Percentiles rank a stretch among this genome's conserved stretches.
These are phyloP conservation scores for Teratosphaeria destructans DNA, from an alignment of 2,329 filamentous ascomycete genomes.

Conservation along the genomic window DNA sequence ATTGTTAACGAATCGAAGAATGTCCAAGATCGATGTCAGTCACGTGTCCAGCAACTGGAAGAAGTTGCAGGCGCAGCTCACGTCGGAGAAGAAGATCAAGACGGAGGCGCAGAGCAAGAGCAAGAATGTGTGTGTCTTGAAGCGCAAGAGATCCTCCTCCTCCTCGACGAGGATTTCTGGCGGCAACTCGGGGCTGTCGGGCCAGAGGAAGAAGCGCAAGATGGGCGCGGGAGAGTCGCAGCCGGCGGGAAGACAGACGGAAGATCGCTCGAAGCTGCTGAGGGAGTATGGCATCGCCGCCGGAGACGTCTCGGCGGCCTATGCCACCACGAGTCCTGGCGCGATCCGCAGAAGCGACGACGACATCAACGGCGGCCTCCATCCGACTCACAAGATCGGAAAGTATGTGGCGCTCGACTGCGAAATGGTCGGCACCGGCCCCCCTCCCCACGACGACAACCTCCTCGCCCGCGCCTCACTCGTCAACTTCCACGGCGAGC, in stretches of 20 bases:
- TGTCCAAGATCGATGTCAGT: slow-evolving; percentile 20
- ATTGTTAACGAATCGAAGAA: neutral
- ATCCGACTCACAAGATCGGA: slow-evolving; percentile 55
- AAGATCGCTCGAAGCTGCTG: slow-evolving; percentile 28
- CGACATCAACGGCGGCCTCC: slow-evolving; percentile 34
- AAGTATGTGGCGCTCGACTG: slow-evolving; percentile 93
- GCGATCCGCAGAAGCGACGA: slow-evolving; percentile 48
- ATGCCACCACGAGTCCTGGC: slow-evolving; percentile 50
- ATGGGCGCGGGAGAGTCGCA: slow-evolving; percentile 42
- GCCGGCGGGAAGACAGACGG: slow-evolving; percentile 20
- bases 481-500: slow-evolving; percentile 86
- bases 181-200: slow-evolving; percentile 1
- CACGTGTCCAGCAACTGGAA: slow-evolving; percentile 59
- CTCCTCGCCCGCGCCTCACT: slow-evolving; percentile 77
- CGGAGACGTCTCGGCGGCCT: slow-evolving; percentile 51
- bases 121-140: slow-evolving; percentile 12
- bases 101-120: slow-evolving; percentile 20
- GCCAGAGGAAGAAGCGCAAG: slow-evolving; percentile 20
- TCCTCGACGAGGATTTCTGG: slow-evolving; percentile 7
- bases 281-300: slow-evolving; percentile 41
- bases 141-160: slow-evolving; percentile 20
- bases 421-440: slow-evolving; percentile 89
- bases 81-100: slow-evolving; percentile 25
- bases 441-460: slow-evolving; percentile 53
- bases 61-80: slow-evolving; percentile 54